Evolutionary conservation across 106 monocot genomes (phyloP), one percentile per base, ranked within the genome.

Genomic region (Chionographis japonica): DNA sequence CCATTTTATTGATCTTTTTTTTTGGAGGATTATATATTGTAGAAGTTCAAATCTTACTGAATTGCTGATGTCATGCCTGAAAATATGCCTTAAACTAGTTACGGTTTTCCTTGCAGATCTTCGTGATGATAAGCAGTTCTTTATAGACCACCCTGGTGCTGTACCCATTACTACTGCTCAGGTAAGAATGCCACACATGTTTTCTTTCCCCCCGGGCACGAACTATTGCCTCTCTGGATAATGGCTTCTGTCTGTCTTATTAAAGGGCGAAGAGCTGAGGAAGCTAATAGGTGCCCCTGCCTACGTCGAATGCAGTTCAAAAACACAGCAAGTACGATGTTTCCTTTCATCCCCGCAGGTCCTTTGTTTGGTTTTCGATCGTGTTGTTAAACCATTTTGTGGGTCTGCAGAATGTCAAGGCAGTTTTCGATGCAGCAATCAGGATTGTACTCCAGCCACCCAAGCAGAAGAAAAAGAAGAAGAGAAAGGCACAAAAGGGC

Each of bases 101-200:
- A 27, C 1, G 27, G 27, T 27, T 27, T 27, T 27, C 1, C 27
- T 19, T 42, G 46, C 78, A 91, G 91, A 91, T 79, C 87, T 91
- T 58, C 86, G 91, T 40, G 91, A 87, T 84, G 87, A 87, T 53
- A 87, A 81, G 27, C 86, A 91, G 56, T 91, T 87, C 67, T 91
- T 91, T 53, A 72, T 81, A 5, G 87, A 91, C 64, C 91, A 91
- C 59, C 87, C 91, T 41, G 87, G 87, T 70, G 91, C 91, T 20
- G 75, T 84, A 27, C 70, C 87, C 20, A 90, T 90, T 46, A 81
- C 75, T 52, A 74, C 89, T 54, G 76, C 81, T 67, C 83, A 90
- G 58, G 90, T 90, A 74, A 62, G n/a, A 43, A 17, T 6, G 3
- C 11, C 12, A 3, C 46, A 8, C 54, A 43, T 15, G 40, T 27